Percentiles rank a stretch among this genome's conserved stretches.
Evolutionary conservation across 2,329 filamentous ascomycete genomes (phyloP).

Genomic region (Fonsecaea monophora): DNA sequence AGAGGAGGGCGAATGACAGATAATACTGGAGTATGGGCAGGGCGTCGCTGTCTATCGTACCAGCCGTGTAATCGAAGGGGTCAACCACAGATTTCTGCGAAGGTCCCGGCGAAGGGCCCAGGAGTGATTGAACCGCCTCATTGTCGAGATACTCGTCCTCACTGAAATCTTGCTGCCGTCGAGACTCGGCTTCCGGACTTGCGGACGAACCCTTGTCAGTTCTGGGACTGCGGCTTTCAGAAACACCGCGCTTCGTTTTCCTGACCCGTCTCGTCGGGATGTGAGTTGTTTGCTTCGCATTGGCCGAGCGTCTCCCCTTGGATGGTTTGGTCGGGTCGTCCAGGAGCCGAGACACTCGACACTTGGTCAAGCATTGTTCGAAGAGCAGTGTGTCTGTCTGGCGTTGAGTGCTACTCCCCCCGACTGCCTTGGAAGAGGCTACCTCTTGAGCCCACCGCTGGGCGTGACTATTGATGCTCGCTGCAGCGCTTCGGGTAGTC

Average conservation of each 20-base stretch:
- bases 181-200: conserved; percentile 6
- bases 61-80: conserved; percentile 14
- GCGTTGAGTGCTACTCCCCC: not conserved
- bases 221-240: not conserved
- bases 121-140: not conserved
- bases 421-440: conserved; percentile 13
- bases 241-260: not conserved
- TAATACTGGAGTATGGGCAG: conserved; percentile 27
- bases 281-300: conserved; percentile 5
- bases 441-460: conserved; percentile 28
- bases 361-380: conserved; percentile 26
- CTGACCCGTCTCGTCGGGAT: not conserved
- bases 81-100: not conserved
- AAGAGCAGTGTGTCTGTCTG: conserved; percentile 17
- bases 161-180: not conserved
- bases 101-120: not conserved
- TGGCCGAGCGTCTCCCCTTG: conserved; percentile 6
- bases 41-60: conserved; percentile 17
- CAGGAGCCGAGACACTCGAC: conserved; percentile 24
- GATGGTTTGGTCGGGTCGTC: conserved; percentile 15
- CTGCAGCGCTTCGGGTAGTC: conserved; percentile 26
- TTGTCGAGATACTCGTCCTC: not conserved
- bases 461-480: conserved; percentile 31
- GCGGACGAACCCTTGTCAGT: not conserved
- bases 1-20: conserved; percentile 25